Conservation (phyloP, 2,329 filamentous ascomycete species). For the Pseudopyricularia javanii region DNA sequence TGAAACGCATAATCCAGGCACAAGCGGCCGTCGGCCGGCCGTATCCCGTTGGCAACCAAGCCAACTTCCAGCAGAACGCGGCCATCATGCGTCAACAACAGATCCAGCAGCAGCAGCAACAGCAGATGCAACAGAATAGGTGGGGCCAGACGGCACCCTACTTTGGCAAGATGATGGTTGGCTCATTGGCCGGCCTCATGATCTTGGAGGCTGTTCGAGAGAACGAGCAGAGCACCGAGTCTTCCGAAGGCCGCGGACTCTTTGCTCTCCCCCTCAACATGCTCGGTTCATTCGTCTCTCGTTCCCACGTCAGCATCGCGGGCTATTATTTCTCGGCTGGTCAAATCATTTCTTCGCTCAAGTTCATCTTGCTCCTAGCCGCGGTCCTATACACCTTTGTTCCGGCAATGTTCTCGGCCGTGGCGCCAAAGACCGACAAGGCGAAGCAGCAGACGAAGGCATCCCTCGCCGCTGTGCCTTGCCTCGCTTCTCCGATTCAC, state of each 20-base stretch:
- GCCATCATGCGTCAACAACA: conserved; percentile 41
- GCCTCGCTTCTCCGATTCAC: conserved; percentile 69
- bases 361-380: conserved; percentile 34
- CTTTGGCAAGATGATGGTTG: conserved; percentile 76
- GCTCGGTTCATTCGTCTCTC: conserved; percentile 33
- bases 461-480: conserved; percentile 45
- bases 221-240: conserved; percentile 51
- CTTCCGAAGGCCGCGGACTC: conserved; percentile 53
- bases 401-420: conserved; percentile 41
- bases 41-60: conserved; percentile 29
- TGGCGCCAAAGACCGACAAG: conserved; percentile 37
- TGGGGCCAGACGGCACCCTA: conserved; percentile 45
- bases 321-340: conserved; percentile 36
- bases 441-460: conserved; percentile 18
- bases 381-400: conserved; percentile 41
- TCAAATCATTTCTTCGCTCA: conserved; percentile 36
- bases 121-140: conserved; percentile 34
- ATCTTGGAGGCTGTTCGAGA: conserved; percentile 68
- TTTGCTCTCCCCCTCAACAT: conserved; percentile 51
- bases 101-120: conserved; percentile 35
- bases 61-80: conserved; percentile 24
- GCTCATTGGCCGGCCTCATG: conserved; percentile 85
- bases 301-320: conserved; percentile 37
- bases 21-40: conserved; percentile 42
- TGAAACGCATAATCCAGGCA: conserved; percentile 48